Percentiles rank a stretch among this genome's conserved stretches.
These are phyloP conservation scores for Chlamydomonas eustigma DNA, from an alignment of 139 green algal species.

Conservation along the genomic window DNA sequence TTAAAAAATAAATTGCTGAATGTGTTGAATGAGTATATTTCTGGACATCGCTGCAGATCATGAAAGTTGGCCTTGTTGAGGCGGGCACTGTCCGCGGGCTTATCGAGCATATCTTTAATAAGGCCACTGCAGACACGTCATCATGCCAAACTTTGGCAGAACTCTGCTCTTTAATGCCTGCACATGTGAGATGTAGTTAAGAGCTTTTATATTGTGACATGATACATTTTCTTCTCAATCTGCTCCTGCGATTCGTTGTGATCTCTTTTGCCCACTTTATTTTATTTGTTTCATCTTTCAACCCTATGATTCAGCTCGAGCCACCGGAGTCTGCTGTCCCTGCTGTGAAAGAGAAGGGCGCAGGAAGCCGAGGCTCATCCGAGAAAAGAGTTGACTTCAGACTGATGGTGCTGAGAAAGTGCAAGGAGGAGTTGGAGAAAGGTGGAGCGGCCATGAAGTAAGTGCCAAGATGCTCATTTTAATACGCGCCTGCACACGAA, in stretches of 20 bases:
- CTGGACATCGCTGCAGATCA: not conserved
- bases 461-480: not conserved
- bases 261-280: too few relatives aligned
- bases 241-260: too few relatives aligned
- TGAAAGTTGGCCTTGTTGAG: not conserved
- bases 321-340: not conserved
- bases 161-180: not conserved
- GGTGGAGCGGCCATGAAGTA: conserved; percentile 1
- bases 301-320: conserved; percentile 8
- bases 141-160: not conserved
- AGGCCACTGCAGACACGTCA: not conserved
- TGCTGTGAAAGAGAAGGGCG: not conserved
- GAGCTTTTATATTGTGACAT: not conserved
- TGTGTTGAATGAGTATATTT: too few relatives aligned
- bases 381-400: conserved; percentile 17
- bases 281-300: too few relatives aligned
- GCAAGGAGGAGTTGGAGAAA: conserved; percentile 19
- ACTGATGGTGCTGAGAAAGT: conserved; percentile 14
- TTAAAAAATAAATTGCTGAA: too few relatives aligned
- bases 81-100: conserved; percentile 9
- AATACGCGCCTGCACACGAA: not conserved
- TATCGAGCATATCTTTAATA: conserved; percentile 3
- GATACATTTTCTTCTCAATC: too few relatives aligned
- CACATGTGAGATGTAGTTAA: not conserved
- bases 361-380: not conserved